A percentile compares a stretch with the other conserved stretches of the same genome.
Evolutionary conservation across 1,139 yeast genomes (phyloP).

Genomic region (Taiozyma sp.): DNA sequence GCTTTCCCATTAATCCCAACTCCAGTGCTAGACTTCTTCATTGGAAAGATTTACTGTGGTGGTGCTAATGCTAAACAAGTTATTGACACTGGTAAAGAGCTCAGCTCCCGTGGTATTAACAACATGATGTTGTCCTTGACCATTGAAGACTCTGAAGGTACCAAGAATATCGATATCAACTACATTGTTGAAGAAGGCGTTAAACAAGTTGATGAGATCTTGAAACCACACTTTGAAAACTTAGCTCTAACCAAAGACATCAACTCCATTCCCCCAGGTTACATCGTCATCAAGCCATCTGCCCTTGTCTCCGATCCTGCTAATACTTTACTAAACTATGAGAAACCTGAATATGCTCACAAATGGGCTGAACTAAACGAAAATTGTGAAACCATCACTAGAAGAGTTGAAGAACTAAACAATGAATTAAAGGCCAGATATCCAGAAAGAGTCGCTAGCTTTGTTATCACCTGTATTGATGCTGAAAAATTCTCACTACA

Average conservation of each 20-base stretch:
- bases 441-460: constrained; percentile 71
- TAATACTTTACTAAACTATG: constrained; percentile 60
- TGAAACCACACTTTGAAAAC: constrained; percentile 65
- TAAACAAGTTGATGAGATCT: constrained; percentile 60
- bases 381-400: constrained; percentile 57
- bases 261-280: constrained; percentile 70
- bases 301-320: constrained; percentile 81
- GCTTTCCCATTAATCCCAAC: constrained; percentile 76
- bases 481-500: constrained; percentile 90
- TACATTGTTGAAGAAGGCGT: constrained; percentile 64
- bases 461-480: constrained; percentile 83
- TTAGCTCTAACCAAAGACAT: constrained; percentile 40
- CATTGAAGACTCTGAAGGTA: constrained; percentile 88
- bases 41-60: constrained; percentile 85
- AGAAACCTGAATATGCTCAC: constrained; percentile 45
- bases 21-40: constrained; percentile 61
- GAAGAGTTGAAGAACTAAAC: constrained; percentile 56
- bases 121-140: constrained; percentile 95
- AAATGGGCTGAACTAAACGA: constrained; percentile 59
- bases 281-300: constrained; percentile 91
- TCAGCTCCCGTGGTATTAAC: constrained; percentile 71
- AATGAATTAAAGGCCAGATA: constrained; percentile 41
- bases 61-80: constrained; percentile 79
- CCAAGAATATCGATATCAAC: constrained; percentile 54
- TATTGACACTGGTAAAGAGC: constrained; percentile 58